Evolutionary conservation across 2,329 filamentous ascomycete species (phyloP).

Genomic region (Didymella glomerata): DNA sequence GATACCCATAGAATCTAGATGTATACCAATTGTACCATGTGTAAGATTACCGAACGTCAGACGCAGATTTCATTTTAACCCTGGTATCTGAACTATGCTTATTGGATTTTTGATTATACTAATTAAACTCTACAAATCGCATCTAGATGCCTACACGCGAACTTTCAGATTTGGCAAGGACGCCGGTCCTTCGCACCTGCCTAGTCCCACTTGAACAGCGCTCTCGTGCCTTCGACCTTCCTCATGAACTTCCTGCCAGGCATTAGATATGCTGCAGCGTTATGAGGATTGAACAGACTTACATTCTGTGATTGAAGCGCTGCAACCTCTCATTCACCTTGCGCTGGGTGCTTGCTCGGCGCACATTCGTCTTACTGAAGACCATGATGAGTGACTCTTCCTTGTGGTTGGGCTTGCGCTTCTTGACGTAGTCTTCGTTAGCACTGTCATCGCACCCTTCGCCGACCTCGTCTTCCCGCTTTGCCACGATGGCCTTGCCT

Average conservation of each 20-base stretch:
- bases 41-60: background rate
- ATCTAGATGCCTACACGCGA: background rate
- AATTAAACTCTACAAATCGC: background rate
- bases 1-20: conserved; percentile 14
- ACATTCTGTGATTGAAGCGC: conserved; percentile 5
- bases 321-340: conserved; percentile 6
- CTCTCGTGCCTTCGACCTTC: background rate
- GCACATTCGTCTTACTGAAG: conserved; percentile 13
- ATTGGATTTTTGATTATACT: background rate
- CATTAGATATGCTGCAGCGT: background rate
- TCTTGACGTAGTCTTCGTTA: background rate
- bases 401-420: background rate
- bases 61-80: background rate
- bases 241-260: conserved; percentile 1
- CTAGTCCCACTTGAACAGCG: conserved; percentile 6
- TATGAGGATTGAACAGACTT: background rate
- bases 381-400: conserved; percentile 14
- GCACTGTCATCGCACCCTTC: background rate
- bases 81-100: background rate
- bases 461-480: background rate
- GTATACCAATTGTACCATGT: conserved; percentile 6
- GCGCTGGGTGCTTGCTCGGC: conserved; percentile 8
- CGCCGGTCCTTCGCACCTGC: background rate
- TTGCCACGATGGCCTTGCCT: background rate
- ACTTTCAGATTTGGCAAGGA: background rate